Percentiles rank a stretch among this genome's conserved stretches.
phyloP scores from a whole-genome alignment of 495 filamentous ascomycete genomes.

The Cladorrhinum samala region DNA sequence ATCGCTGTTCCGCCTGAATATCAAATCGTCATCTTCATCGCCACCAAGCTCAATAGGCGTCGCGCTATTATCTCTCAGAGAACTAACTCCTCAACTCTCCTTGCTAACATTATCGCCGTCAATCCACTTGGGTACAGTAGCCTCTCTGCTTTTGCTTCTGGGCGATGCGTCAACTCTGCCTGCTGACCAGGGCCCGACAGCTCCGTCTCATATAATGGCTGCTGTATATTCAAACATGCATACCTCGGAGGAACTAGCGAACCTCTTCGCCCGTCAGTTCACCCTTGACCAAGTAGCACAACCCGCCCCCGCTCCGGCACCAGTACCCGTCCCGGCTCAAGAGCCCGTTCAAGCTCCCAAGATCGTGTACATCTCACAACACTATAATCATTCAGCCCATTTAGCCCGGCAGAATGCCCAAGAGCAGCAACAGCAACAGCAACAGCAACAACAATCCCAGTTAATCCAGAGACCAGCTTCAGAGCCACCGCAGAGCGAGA shows the following conservation, averaged over 20 bases:
- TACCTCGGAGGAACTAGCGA: constrained; percentile 58
- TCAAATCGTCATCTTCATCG: too few species aligned
- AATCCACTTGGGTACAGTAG: constrained; percentile 7
- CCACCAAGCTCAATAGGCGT: too few species aligned
- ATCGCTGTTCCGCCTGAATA: too few species aligned
- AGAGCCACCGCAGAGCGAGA: constrained; percentile 41
- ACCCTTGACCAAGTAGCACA: constrained; percentile 33
- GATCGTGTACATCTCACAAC: constrained; percentile 62
- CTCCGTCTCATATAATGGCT: constrained; percentile 23
- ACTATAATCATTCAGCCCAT: constrained; percentile 70
- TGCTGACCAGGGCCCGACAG: constrained; percentile 11
- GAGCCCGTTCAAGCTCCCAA: constrained; percentile 25
- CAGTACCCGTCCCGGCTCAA: constrained; percentile 29
- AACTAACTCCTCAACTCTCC: too few species aligned
- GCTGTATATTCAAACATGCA: constrained; percentile 40
- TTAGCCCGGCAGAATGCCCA: constrained; percentile 28
- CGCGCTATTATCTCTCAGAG: too few species aligned
- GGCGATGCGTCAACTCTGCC: constrained; percentile 1
- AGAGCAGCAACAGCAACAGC: constrained; percentile 9
- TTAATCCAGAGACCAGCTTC: constrained; percentile 36
- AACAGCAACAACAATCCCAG: constrained; percentile 13
- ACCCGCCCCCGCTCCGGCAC: constrained; percentile 20
- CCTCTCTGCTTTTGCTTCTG: constrained; percentile 2
- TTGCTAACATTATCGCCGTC: too few species aligned
- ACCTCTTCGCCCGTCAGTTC: constrained; percentile 62